phyloP scores from a whole-genome alignment of 2,329 filamentous ascomycete genomes.

The Aspergillus phoenicis region DNA sequence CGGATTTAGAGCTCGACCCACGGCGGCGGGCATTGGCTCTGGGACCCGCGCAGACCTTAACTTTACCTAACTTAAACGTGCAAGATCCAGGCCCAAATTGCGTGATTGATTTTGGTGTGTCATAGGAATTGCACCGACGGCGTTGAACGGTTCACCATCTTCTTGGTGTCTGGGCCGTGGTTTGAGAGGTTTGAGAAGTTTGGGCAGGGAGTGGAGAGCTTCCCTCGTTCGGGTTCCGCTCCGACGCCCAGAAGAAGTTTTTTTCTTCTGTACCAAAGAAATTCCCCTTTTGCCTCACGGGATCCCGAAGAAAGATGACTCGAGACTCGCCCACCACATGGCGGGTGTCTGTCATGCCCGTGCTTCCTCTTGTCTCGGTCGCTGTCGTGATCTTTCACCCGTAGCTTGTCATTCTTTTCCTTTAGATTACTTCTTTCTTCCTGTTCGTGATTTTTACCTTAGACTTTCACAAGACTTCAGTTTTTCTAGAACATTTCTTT shows the following conservation, averaged over 20 bases:
- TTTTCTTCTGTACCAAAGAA: not conserved
- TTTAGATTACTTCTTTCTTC: not conserved
- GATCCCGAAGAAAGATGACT: no score
- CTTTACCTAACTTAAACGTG: slow-evolving; percentile 11
- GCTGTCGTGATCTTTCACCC: not conserved
- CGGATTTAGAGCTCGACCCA: not conserved
- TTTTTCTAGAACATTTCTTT: not conserved
- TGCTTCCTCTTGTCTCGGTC: not conserved
- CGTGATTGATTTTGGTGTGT: slow-evolving; percentile 35
- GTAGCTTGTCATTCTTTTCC: not conserved
- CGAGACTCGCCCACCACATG: no score
- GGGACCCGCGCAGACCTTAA: not conserved
- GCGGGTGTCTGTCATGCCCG: no score
- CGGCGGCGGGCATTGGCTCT: not conserved
- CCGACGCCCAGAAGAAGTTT: not conserved
- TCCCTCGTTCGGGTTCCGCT: slow-evolving; percentile 11
- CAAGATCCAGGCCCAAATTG: slow-evolving; percentile 20
- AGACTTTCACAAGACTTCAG: not conserved
- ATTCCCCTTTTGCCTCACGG: not conserved
- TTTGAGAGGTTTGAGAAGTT: no score
- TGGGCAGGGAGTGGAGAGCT: slow-evolving; percentile 8
- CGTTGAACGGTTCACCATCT: not conserved
- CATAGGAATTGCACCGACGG: slow-evolving; percentile 15
- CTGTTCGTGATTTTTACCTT: no score
- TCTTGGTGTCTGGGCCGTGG: no score